Percentiles rank a stretch among this genome's conserved stretches.
phyloP scores from a whole-genome alignment of 805 yeast species.

The Metschnikowia bowlesiae region DNA sequence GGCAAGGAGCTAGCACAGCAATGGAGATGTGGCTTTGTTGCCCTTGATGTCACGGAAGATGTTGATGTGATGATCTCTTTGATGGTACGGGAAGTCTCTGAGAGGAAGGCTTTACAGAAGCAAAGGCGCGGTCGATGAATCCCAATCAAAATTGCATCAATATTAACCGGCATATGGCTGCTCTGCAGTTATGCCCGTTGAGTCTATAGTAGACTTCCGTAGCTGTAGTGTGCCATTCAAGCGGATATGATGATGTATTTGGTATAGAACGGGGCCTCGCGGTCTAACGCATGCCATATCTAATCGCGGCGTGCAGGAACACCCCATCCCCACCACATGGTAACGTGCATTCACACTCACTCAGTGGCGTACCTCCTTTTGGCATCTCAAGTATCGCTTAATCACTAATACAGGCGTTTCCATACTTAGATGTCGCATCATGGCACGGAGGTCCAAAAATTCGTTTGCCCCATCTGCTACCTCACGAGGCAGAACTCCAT shows the following conservation, averaged over 20 bases:
- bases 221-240: not conserved
- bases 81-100: constrained; percentile 57
- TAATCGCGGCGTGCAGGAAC: constrained; percentile 9
- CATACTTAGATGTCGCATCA: constrained; percentile 6
- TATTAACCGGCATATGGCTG: not conserved
- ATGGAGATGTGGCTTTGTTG: constrained; percentile 66
- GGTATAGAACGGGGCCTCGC: not conserved
- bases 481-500: constrained; percentile 14
- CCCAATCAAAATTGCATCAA: no score
- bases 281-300: not conserved
- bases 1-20: constrained; percentile 54
- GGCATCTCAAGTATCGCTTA: no score
- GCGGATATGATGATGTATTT: no score
- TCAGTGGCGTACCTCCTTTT: not conserved
- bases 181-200: no score
- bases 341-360: not conserved
- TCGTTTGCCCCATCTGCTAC: constrained; percentile 15
- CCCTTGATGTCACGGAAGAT: constrained; percentile 51
- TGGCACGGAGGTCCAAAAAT: constrained; percentile 1
- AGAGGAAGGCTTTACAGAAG: constrained; percentile 29
- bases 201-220: no score
- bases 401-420: not conserved
- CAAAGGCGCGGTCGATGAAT: constrained; percentile 5
- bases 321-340: not conserved
- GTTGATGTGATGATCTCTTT: constrained; percentile 57